Base-by-base conservation (phyloP, 179 eudicot species). In the Actinidia chinensis region DNA sequence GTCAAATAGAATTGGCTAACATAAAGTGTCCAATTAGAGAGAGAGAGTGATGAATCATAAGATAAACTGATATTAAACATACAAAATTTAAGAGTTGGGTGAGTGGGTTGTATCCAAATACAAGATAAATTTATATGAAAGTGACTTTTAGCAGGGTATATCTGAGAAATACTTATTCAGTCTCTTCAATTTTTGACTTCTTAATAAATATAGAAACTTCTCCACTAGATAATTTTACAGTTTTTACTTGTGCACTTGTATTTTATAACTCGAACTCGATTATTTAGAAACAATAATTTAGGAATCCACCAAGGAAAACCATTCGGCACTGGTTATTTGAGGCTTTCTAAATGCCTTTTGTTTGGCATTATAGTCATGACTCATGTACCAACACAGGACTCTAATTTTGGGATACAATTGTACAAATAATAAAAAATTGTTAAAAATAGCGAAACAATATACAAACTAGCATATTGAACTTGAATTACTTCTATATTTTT, bases 1-100 rank as follows among this genome's bases (percentile, higher is more conserved):
- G 84, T 85, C 82, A 76, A 83, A 83, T 47, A 73, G 79, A 81
- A 87, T 84, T 78, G 85, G 89, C 86, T 44, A 68, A 10, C 17
- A 68, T 36, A 8, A 23, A 67, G 47, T 42, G 56, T 69, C 72
- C 11, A 59, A 61, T 6, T 22, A 33, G 68, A 5, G 43, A 43
- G 9, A 20, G 52, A 44, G 54, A 8, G 54, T 46, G 15, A 68
- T 20, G 28, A 61, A 47, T 59, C 50, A 33, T 20, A 74, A 55
- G 18, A 55, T 15, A 51, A 22, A 74, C 54, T 10, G 8, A 13
- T 15, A 43, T 22, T 74, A 69, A 12, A 58, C 4, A 43, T 23
- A 42, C 52, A 46, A 78, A 69, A 78, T 69, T 68, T 70, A 78
- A 46, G 56, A 63, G 80, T 76, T 47, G 72, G 25, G 66, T 78